These are phyloP conservation scores for Kwoniella newhampshirensis DNA, from an alignment of 768 basidiomycete species.

Conservation along the genomic window DNA sequence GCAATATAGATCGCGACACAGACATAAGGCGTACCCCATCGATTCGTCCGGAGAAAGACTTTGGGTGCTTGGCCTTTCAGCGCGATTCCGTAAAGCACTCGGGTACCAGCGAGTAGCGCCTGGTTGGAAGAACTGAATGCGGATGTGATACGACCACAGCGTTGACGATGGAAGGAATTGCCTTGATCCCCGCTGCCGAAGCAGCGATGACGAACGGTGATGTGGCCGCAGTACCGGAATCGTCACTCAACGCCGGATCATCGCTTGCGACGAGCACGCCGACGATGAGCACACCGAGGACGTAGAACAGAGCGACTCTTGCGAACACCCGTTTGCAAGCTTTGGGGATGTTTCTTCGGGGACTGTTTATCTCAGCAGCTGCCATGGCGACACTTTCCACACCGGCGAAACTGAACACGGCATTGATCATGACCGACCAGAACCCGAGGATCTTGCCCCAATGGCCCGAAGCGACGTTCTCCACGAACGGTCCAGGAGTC, in stretches of 20 bases:
- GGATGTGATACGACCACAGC: slow-evolving; percentile 46
- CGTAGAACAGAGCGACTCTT: slow-evolving; percentile 77
- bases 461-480: slow-evolving; percentile 29
- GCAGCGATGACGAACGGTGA: slow-evolving; percentile 13
- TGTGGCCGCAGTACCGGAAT: slow-evolving; percentile 6
- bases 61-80: slow-evolving; percentile 74
- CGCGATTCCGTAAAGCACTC: slow-evolving; percentile 55
- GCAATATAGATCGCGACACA: slow-evolving; percentile 66
- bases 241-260: slow-evolving; percentile 13
- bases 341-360: slow-evolving; percentile 42
- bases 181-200: slow-evolving; percentile 17
- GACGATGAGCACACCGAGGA: slow-evolving; percentile 64
- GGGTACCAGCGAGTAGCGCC: slow-evolving; percentile 22
- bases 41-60: slow-evolving; percentile 68
- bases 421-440: slow-evolving; percentile 29
- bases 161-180: slow-evolving; percentile 49
- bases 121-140: slow-evolving; percentile 33
- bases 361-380: slow-evolving; percentile 43
- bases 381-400: slow-evolving; percentile 41
- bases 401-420: slow-evolving; percentile 41
- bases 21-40: slow-evolving; percentile 71
- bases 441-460: slow-evolving; percentile 43
- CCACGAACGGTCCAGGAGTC: slow-evolving; percentile 39
- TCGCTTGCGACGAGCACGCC: slow-evolving; percentile 76
- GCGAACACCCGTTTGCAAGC: slow-evolving; percentile 48